Evolutionary conservation across 768 basidiomycete genomes (phyloP).

Genomic region (Podaxis sp.): DNA sequence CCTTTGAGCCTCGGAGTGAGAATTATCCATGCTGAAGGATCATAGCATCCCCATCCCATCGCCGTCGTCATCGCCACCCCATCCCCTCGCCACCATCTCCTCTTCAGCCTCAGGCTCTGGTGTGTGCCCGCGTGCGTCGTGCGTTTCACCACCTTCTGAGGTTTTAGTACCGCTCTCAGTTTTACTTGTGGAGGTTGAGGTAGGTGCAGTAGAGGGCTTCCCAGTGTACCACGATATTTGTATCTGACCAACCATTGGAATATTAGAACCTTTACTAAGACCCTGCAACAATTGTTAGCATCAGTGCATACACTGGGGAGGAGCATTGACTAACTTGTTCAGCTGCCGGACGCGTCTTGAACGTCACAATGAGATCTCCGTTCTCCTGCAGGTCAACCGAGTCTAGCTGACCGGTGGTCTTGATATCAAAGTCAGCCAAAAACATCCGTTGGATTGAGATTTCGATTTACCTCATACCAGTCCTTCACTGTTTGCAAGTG

Average conservation of each 20-base stretch:
- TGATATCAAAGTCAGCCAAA: constrained; percentile 13
- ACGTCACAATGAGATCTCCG: constrained; percentile 64
- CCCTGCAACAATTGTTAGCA: constrained; percentile 44
- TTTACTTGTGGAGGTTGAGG: constrained; percentile 16
- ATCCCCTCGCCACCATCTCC: constrained; percentile 64
- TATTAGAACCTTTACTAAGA: constrained; percentile 66
- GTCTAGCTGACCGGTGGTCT: constrained; percentile 75
- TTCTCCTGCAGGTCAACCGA: constrained; percentile 53
- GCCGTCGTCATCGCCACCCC: constrained; percentile 72
- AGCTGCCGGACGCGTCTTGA: constrained; percentile 70
- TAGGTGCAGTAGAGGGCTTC: constrained; percentile 23
- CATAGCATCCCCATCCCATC: constrained; percentile 75
- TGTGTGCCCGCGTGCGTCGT: constrained; percentile 31
- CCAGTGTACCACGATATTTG: constrained; percentile 67
- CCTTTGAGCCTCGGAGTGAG: neutral
- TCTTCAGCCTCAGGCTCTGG: constrained; percentile 48
- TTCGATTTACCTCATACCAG: constrained; percentile 75
- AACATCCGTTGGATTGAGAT: neutral
- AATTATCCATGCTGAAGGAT: constrained; percentile 11
- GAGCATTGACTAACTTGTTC: constrained; percentile 56
- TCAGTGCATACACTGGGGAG: neutral
- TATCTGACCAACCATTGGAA: constrained; percentile 65
- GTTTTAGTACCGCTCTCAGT: constrained; percentile 17
- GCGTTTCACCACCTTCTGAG: constrained; percentile 13
- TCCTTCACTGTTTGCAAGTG: constrained; percentile 63